phyloP scores from a whole-genome alignment of 306 rosid species.

The Casuarina cunninghamiana region DNA sequence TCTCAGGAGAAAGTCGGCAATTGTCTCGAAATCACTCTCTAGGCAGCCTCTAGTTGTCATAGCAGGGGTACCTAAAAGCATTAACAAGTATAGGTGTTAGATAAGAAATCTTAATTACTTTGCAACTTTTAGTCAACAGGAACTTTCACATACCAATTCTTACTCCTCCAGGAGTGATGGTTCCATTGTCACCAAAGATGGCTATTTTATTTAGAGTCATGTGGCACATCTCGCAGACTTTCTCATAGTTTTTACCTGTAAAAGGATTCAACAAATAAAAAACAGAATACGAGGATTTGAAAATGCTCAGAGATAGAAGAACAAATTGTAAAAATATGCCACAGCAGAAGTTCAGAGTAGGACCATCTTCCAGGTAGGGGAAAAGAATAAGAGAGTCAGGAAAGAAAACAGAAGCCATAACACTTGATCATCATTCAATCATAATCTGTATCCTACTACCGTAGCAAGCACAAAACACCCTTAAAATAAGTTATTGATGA shows the following conservation, averaged over 20 bases:
- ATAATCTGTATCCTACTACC: neutral
- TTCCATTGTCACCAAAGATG: constrained; percentile 80
- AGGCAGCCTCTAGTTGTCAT: constrained; percentile 96
- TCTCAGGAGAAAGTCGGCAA: constrained; percentile 72
- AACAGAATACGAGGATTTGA: constrained; percentile 1
- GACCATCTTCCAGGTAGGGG: too few relatives aligned
- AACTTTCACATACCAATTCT: constrained; percentile 66
- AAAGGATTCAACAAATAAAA: constrained; percentile 5
- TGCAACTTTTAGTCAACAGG: constrained; percentile 4
- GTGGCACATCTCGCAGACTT: constrained; percentile 82
- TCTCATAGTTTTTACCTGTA: constrained; percentile 81
- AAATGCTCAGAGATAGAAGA: constrained; percentile 11
- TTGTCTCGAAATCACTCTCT: constrained; percentile 86
- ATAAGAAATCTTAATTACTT: constrained; percentile 12
- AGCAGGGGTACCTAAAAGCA: constrained; percentile 82
- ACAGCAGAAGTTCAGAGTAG: neutral
- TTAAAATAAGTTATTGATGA: neutral
- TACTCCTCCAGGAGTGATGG: constrained; percentile 81
- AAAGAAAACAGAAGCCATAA: neutral
- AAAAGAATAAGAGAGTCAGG: neutral
- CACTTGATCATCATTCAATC: neutral
- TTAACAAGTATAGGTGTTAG: constrained; percentile 17
- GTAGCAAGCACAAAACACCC: neutral
- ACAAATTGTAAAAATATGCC: neutral
- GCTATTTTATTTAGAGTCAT: constrained; percentile 89